Evolutionary conservation across 2,329 filamentous ascomycete genomes (phyloP).

Genomic region (Colletotrichum tofieldiae): DNA sequence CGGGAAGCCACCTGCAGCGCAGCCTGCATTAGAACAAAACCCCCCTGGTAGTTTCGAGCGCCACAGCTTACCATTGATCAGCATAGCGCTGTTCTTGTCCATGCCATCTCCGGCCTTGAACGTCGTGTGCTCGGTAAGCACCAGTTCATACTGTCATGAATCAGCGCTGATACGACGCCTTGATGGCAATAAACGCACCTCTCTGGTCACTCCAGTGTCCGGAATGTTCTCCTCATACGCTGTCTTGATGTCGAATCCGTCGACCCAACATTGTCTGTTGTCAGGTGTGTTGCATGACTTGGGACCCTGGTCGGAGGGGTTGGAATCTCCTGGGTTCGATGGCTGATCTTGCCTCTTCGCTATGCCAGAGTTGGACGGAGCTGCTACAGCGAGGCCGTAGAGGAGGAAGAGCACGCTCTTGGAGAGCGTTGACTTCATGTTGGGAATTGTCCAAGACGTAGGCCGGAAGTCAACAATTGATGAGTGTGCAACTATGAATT

Average conservation of each 20-base stretch:
- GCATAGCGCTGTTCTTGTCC: conserved; percentile 45
- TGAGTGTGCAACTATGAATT: neutral
- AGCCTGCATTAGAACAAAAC: neutral
- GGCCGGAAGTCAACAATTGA: neutral
- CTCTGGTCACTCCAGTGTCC: conserved; percentile 46
- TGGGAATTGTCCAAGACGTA: neutral
- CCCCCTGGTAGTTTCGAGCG: fast-evolving
- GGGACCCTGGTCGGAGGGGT: neutral
- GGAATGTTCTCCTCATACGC: conserved; percentile 52
- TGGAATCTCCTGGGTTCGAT: neutral
- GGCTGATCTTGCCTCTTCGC: conserved; percentile 24
- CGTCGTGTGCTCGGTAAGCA: conserved; percentile 41
- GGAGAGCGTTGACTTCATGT: conserved; percentile 36
- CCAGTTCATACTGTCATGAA: conserved; percentile 37
- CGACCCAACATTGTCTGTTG: conserved; percentile 46
- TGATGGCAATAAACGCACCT: conserved; percentile 6
- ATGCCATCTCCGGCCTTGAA: conserved; percentile 43
- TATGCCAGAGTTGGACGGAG: conserved; percentile 11
- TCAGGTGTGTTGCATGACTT: conserved; percentile 46
- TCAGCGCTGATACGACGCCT: neutral
- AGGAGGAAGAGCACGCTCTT: conserved; percentile 28
- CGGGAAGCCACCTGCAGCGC: conserved; percentile 41
- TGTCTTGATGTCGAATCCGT: conserved; percentile 51
- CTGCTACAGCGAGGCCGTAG: conserved; percentile 29
- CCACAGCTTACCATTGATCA: conserved; percentile 44